Evolutionary conservation across 2,329 filamentous ascomycete species (phyloP).

Genomic region (Xylariomycetidae sp.): DNA sequence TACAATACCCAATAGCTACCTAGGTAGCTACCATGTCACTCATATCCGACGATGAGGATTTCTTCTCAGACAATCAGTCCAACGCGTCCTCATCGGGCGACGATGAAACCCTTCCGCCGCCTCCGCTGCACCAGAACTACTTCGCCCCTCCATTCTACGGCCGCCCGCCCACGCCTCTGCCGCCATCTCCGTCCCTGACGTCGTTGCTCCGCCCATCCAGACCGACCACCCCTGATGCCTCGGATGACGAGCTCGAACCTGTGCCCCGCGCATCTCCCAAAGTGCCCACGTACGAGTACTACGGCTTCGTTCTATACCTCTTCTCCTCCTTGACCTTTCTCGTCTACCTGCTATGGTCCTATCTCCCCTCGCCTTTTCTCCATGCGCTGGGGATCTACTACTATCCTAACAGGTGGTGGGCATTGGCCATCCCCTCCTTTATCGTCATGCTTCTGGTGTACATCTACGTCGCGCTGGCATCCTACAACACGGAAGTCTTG

Average conservation of each 20-base stretch:
- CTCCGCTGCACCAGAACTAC: constrained; percentile 47
- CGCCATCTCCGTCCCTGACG: constrained; percentile 87
- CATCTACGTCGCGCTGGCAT: constrained; percentile 87
- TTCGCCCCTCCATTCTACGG: constrained; percentile 91
- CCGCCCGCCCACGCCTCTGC: constrained; percentile 88
- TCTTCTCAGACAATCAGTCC: constrained; percentile 24
- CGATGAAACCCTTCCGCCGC: constrained; percentile 34
- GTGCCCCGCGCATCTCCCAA: constrained; percentile 84
- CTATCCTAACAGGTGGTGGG: constrained; percentile 98
- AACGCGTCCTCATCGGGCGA: constrained; percentile 25
- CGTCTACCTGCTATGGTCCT: constrained; percentile 74
- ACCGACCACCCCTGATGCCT: constrained; percentile 90
- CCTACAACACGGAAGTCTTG: constrained; percentile 85
- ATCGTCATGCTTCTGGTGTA: constrained; percentile 84
- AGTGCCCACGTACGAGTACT: constrained; percentile 99
- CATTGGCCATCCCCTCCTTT: constrained; percentile 84
- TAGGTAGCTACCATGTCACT: constrained; percentile 23
- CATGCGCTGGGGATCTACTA: constrained; percentile 93
- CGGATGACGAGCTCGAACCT: constrained; percentile 73
- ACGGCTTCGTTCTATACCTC: constrained; percentile 95
- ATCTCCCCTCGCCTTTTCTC: constrained; percentile 85
- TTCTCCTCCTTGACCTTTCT: constrained; percentile 79
- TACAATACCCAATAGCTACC: too few species aligned
- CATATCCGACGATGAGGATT: constrained; percentile 20
- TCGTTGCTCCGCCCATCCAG: constrained; percentile 85